A percentile compares a stretch with the other conserved stretches of the same genome.
phyloP scores from a whole-genome alignment of 1,284 basidiomycete species.

The Fomes fomentarius region DNA sequence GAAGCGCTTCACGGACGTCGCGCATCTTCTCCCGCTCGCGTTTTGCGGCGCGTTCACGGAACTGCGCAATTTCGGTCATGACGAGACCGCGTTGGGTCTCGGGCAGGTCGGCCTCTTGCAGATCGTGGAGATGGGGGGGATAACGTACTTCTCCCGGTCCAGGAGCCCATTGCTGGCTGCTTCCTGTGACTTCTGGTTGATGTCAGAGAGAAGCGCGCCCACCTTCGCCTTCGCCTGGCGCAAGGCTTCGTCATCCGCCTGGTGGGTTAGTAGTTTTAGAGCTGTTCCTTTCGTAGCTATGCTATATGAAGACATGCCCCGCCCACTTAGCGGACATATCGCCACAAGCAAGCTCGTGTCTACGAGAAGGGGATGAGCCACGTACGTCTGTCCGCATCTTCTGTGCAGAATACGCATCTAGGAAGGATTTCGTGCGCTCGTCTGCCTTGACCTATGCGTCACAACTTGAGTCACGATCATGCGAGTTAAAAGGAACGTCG shows the following conservation, averaged over 20 bases:
- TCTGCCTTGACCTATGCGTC: conserved; percentile 96
- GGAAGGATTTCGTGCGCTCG: conserved; percentile 86
- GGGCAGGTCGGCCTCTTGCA: conserved; percentile 94
- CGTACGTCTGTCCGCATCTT: conserved; percentile 81
- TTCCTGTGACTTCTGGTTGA: conserved; percentile 65
- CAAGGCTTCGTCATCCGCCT: conserved; percentile 65
- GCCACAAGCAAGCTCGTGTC: conserved; percentile 2
- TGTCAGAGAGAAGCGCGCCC: conserved; percentile 58
- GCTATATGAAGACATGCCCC: conserved; percentile 1
- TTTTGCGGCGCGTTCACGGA: conserved; percentile 86
- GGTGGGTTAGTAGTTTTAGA: conserved; percentile 14
- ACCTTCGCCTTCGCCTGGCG: conserved; percentile 61
- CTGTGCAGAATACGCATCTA: conserved; percentile 83
- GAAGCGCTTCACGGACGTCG: conserved; percentile 66
- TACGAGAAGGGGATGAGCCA: conserved; percentile 22
- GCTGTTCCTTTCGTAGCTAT: neutral
- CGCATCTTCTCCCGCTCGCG: conserved; percentile 84
- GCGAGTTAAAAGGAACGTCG: no score
- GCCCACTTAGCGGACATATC: neutral
- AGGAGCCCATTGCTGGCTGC: conserved; percentile 67
- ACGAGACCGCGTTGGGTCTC: conserved; percentile 93
- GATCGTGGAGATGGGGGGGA: conserved; percentile 95
- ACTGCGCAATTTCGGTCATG: conserved; percentile 93
- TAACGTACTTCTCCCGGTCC: conserved; percentile 81
- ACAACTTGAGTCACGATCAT: no score